phyloP scores from a whole-genome alignment of 2,329 filamentous ascomycete genomes.

The Xylaria sp. region DNA sequence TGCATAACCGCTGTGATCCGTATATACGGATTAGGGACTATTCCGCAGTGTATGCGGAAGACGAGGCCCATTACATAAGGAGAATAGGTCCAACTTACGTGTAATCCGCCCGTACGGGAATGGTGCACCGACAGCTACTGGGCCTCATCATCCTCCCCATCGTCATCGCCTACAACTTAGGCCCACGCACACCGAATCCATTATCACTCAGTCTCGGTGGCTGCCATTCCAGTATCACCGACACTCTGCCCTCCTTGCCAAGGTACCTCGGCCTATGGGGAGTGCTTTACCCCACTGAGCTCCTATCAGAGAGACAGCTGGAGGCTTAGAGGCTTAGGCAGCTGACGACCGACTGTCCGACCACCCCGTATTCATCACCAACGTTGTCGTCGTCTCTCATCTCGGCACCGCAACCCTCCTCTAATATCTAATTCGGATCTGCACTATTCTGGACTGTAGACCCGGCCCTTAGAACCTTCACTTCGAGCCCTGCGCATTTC shows the following conservation, averaged over 20 bases:
- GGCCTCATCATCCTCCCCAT: background rate
- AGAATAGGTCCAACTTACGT: background rate
- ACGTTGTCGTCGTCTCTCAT: constrained; percentile 1
- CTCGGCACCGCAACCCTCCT: background rate
- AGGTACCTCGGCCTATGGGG: background rate
- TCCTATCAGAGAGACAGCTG: background rate
- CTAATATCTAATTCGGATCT: background rate
- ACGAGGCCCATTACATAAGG: background rate
- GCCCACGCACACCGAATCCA: background rate
- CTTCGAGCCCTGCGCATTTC: background rate
- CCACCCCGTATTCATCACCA: constrained; percentile 4
- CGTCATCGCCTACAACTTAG: background rate
- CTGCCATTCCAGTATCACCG: background rate
- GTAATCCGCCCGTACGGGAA: background rate
- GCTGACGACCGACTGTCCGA: constrained; percentile 1
- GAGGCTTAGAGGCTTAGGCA: background rate
- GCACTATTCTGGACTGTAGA: background rate
- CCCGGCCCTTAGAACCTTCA: background rate
- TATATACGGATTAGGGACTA: no score
- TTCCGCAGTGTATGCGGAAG: no score
- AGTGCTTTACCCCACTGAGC: background rate
- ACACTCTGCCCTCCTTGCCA: background rate
- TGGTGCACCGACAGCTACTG: no score
- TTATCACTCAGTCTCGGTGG: background rate
- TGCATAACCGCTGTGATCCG: background rate